Conservation (phyloP, 768 basidiomycete species). For the Boletus rubescentipes region DNA sequence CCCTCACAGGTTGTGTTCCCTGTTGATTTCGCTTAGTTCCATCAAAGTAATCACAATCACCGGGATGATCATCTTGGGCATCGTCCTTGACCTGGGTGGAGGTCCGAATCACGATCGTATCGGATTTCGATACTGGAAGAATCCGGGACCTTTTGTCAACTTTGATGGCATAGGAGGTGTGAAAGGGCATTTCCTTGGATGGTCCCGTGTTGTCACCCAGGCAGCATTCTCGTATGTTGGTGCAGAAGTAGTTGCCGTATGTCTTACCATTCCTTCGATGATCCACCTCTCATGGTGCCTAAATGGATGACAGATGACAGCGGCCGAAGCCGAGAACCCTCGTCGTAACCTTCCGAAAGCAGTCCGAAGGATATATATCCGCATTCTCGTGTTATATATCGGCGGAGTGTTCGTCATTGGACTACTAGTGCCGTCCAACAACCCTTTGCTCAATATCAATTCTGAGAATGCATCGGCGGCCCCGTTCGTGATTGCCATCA, state of each 20-base stretch:
- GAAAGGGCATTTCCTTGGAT: conserved; percentile 1
- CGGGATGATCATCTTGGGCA: conserved; percentile 1
- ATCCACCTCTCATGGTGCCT: background rate
- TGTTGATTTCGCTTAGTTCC: no score
- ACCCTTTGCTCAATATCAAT: conserved; percentile 36
- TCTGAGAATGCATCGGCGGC: conserved; percentile 42
- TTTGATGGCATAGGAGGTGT: background rate
- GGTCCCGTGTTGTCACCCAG: background rate
- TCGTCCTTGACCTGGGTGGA: conserved; percentile 5
- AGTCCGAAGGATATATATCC: conserved; percentile 42
- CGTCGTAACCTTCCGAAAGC: conserved; percentile 36
- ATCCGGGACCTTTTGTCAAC: conserved; percentile 18
- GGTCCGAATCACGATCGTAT: conserved; percentile 1
- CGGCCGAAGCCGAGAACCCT: conserved; percentile 49
- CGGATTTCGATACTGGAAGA: conserved; percentile 41
- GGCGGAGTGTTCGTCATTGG: conserved; percentile 43
- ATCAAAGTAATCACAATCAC: conserved; percentile 1
- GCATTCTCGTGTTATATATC: conserved; percentile 35
- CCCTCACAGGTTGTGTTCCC: no score
- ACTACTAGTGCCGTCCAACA: conserved; percentile 45
- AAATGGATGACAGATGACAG: conserved; percentile 30
- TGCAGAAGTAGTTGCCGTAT: conserved; percentile 5
- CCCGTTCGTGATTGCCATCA: conserved; percentile 54
- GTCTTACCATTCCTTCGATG: background rate
- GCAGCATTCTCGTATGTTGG: conserved; percentile 1